Base-by-base conservation (phyloP, 1,284 basidiomycete species). In the Hemileia vastatrix region DNA sequence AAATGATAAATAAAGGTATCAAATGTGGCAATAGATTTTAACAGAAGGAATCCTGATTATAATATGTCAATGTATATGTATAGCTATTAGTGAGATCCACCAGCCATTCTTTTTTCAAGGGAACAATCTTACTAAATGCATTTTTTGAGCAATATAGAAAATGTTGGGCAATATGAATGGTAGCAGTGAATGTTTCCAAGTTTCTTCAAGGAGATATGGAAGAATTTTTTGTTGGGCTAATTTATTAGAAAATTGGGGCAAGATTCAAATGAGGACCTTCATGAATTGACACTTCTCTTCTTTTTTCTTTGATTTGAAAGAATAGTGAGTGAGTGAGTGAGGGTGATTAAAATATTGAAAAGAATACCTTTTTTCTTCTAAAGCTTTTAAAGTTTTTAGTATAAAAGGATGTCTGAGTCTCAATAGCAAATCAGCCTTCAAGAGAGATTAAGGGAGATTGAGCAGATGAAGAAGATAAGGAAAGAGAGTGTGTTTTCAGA, bases 131-230 rank as follows among this genome's bases (percentile, higher is more conserved):
- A 67, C 67, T 8, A 52, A 81, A 18, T 85, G 83, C 49, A 97
- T 80, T 27, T 84, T 82, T 66, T 83, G 84, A 8, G 89, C 84
- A 65, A 99, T 98, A 62, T 83, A 82, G 72, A 97, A 95, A n/a
- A 97, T 87, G 76, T 96, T 96, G 1, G 94, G 94, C n/a, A 99
- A 80, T 65, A 99, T 88, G 76, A 95, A 95, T 1, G 95, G 94
- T 54, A 99, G 78, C 1, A 96, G 81, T 69, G 90, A 84, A 2
- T 82, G 83, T 72, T 95, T 40, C 69, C 81, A 64, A 64, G 90
- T 88, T 80, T 94, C 92, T 79, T 95, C 93, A 6, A 96, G 78
- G n/a, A 96, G 80, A 23, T 88, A 86, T 1, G 94, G 92, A n/a
- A 98, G 78, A 57, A 98, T 88, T 76, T 98, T 98, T 51, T 92